Base-by-base conservation (phyloP, 768 basidiomycete species). In the Pisolithus albus region DNA sequence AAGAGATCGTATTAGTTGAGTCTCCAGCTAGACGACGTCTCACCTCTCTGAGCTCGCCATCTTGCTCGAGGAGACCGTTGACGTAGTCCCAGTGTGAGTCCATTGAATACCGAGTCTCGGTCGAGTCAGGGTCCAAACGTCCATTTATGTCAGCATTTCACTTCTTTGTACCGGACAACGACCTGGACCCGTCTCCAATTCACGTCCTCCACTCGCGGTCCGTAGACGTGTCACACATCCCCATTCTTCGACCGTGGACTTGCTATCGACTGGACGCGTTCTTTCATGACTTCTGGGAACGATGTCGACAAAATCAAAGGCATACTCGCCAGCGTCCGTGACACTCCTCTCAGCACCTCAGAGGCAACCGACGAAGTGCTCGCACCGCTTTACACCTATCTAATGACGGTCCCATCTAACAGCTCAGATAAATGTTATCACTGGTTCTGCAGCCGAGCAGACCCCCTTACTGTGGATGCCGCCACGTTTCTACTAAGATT, bases 401-500 rank as follows among this genome's bases (percentile, higher is more conserved):
- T 89, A 9, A 76, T 85, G 67, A 67, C 64, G 18, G 68, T 75
- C 0, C 68, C 72, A 4, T 66, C 70, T 46, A 63, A 65, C 43
- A 56, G 68, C 30, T 62, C 64, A 41, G 74, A 75, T 46, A 65
- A 70, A 30, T 55, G 54, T 28, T 53, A 77, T 49, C 92, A 96
- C 60, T 94, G 91, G 90, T 94, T 87, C 64, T 96, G 93, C 65
- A 64, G 70, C 26, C 75, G 76, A 36, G 84, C 83, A 4, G 70
- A 78, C 30, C 63, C 74, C 8, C 69, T 79, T 32, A 82, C 79
- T 0, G 65, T 76, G 8, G 84, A 81, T 52, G 80, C 84, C 2
- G 90, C 93, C 0, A 83, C 82, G 0, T 96, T 93, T 69, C 76
- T 90, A 46, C 72, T 95, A 36, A 80, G 92, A 47, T 67, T 96